Base-by-base conservation (phyloP, 768 basidiomycete species). In the Paxillus ammoniavirescens region DNA sequence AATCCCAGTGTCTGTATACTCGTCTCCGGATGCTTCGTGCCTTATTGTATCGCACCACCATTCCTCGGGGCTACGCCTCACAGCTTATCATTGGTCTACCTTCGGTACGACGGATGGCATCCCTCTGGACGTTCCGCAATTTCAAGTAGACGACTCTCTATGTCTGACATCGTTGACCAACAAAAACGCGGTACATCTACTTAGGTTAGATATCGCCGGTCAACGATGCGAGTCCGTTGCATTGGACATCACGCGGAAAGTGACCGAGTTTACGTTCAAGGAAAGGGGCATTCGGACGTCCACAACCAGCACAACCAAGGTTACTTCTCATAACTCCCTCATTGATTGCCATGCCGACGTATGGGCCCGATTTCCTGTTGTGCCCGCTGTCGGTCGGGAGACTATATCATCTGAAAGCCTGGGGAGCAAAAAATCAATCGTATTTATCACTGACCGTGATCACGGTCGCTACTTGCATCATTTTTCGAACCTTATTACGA, bases 1-100 rank as follows among this genome's bases (percentile, higher is more conserved):
- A 14, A 44, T 64, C 4, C 79, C 80, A 0, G 54, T 47, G 14
- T 63, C 57, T 15, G 69, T 75, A 17, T 64, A 68, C 60, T 75
- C 80, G 2, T 75, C 82, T 0, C 80, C 82, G 0, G 82, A 84
- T 57, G 82, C 80, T 0, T 71, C 82, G 17, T 83, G 82, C 57
- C 61, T 84, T n/a, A 35, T 83, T 23, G 63, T 72, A 2, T 56
- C 70, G 6, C 68, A 73, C 36, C 48, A 48, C 2, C 49, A 60
- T 31, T 57, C 59, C 14, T 59, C 63, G 37, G 30, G 56, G 28
- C 28, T 53, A 4, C 36, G 47, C 42, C 45, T 79, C 5, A 72
- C 67, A 2, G 76, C 76, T 0, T 82, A 78, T 56, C 84, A 84
- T 58, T 82, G 78, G 80, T 69, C 66, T 9, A 80, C 81, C 1